phyloP scores from a whole-genome alignment of 2,329 filamentous ascomycete genomes.

The Endoconidiophora laricicola region DNA sequence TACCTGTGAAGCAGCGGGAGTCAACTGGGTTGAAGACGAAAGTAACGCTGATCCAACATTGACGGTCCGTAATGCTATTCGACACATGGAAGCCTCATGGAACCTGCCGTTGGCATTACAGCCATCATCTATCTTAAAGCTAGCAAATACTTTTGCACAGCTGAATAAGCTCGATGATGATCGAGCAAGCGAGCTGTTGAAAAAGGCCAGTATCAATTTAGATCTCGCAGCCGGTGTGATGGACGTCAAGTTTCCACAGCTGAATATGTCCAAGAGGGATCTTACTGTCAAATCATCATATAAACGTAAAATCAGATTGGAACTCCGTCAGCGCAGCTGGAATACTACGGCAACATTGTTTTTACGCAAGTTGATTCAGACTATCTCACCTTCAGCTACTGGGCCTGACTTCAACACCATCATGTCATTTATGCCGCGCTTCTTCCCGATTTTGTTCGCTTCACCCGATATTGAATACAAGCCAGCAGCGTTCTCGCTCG shows the following conservation, averaged over 20 bases:
- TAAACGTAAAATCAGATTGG: not conserved
- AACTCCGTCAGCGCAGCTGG: not conserved
- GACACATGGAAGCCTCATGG: conserved; percentile 37
- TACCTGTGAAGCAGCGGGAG: conserved; percentile 50
- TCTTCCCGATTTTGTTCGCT: conserved; percentile 30
- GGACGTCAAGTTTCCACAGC: not conserved
- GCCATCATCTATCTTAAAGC: conserved; percentile 42
- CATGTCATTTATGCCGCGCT: conserved; percentile 27
- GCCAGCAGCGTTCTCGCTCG: conserved; percentile 22
- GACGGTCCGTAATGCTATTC: conserved; percentile 66
- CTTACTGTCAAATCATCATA: not conserved
- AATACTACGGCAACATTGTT: conserved; percentile 26
- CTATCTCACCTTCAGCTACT: conserved; percentile 33
- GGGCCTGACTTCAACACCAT: conserved; percentile 27
- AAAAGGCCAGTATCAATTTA: not conserved
- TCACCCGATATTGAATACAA: conserved; percentile 11
- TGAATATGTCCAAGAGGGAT: not conserved
- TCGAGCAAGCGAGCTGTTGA: conserved; percentile 33
- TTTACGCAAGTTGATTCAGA: conserved; percentile 30
- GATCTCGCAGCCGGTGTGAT: conserved; percentile 1
- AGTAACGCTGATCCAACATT: conserved; percentile 67
- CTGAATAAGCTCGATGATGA: conserved; percentile 29
- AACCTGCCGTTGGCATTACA: conserved; percentile 53
- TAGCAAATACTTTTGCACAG: conserved; percentile 36
- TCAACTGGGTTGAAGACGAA: conserved; percentile 68